phyloP scores from a whole-genome alignment of 345 rosid genomes.

The Citrus australasica region DNA sequence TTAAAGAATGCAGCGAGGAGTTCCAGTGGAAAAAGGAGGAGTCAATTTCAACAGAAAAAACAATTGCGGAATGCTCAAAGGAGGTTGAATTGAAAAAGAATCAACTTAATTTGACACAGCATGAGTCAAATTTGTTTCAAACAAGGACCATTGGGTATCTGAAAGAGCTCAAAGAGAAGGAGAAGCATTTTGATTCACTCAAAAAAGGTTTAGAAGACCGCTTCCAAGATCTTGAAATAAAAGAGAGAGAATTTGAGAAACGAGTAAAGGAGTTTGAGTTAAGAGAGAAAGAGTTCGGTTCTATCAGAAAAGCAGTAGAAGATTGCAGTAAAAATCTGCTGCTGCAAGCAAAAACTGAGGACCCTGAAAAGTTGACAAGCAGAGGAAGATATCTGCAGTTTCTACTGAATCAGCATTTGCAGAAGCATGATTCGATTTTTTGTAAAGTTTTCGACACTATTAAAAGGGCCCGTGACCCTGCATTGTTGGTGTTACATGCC shows the following conservation, averaged over 20 bases:
- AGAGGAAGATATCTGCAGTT: conserved; percentile 43
- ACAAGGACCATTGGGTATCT: conserved; percentile 6
- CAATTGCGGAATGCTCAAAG: conserved; percentile 15
- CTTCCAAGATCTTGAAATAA: conserved; percentile 17
- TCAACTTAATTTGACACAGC: conserved; percentile 7
- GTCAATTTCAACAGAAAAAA: conserved; percentile 12
- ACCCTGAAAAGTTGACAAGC: conserved; percentile 24
- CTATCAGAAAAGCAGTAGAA: conserved; percentile 10
- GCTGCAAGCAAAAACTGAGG: conserved; percentile 26
- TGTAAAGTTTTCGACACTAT: conserved; percentile 23
- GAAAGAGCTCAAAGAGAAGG: conserved; percentile 25
- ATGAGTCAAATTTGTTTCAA: conserved; percentile 11
- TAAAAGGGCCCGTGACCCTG: conserved; percentile 40
- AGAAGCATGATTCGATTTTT: conserved; percentile 24
- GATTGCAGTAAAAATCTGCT: conserved; percentile 12
- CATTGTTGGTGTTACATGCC: conserved; percentile 57
- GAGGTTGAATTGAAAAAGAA: conserved; percentile 21
- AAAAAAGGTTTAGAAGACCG: conserved; percentile 10
- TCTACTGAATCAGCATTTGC: conserved; percentile 41
- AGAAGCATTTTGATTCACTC: conserved; percentile 12
- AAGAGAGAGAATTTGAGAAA: conserved; percentile 12
- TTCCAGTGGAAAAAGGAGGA: conserved; percentile 17
- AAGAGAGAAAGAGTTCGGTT: conserved; percentile 14
- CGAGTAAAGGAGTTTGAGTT: conserved; percentile 23
- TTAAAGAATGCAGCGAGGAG: conserved; percentile 14